Conservation (phyloP, 1,284 basidiomycete genomes). For the Sanguinoderma infundibulare region DNA sequence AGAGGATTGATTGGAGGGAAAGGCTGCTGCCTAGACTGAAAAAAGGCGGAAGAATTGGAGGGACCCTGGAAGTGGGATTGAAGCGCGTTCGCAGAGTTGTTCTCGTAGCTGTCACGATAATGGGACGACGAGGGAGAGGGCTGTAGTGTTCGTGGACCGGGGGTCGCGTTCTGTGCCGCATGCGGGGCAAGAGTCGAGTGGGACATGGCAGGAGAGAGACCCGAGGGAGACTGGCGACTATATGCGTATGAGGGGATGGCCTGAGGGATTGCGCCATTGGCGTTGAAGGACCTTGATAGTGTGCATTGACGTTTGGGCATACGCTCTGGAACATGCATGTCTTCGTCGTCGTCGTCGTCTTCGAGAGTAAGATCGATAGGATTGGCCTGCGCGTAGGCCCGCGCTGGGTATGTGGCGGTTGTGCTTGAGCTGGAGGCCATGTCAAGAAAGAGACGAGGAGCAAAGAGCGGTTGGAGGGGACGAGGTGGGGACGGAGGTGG, state of each 20-base stretch:
- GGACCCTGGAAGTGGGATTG: constrained; percentile 31
- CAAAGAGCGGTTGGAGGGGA: constrained; percentile 9
- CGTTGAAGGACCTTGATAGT: constrained; percentile 31
- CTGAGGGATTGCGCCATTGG: constrained; percentile 15
- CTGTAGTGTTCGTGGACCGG: constrained; percentile 11
- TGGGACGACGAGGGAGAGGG: constrained; percentile 6
- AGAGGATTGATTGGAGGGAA: constrained; percentile 24
- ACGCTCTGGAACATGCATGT: constrained; percentile 28
- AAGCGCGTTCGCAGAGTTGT: constrained; percentile 23
- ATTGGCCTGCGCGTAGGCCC: constrained; percentile 30
- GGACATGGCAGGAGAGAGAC: constrained; percentile 38
- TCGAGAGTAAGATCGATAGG: constrained; percentile 40
- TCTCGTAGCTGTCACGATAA: constrained; percentile 14
- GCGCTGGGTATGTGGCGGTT: constrained; percentile 21
- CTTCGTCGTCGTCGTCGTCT: constrained; percentile 36
- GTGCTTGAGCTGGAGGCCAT: constrained; percentile 26
- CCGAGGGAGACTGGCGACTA: constrained; percentile 32
- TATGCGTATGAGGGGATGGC: constrained; percentile 15
- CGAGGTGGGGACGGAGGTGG: constrained; percentile 8
- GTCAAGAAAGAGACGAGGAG: neutral
- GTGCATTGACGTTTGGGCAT: constrained; percentile 33
- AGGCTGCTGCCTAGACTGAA: constrained; percentile 30
- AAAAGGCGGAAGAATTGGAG: constrained; percentile 39
- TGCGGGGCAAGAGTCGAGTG: constrained; percentile 29
- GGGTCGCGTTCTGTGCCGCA: constrained; percentile 4